Evolutionary conservation across 192 early-diverging fungal species (phyloP), one percentile per base, ranked within the genome.

Genomic region (Mortierella alpina): DNA sequence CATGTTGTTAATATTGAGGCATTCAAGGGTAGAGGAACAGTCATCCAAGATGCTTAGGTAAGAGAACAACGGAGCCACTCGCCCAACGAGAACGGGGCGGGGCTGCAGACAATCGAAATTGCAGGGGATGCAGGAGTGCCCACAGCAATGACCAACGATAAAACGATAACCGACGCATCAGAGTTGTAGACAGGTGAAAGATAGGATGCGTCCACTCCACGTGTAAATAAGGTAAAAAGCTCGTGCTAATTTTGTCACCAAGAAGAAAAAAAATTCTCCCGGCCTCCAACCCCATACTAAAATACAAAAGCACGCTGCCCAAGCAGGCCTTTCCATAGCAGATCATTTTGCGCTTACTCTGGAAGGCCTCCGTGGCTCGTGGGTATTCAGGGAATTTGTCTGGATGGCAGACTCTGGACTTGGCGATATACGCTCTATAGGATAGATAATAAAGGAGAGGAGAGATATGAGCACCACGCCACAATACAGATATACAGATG

Each of bases 301-400:
- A 53, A 72, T 62, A 69, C 40, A 50, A 52, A 60, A 52, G n/a
- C n/a, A 22, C 15, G 23, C 8, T 0, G 31, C 2, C 17, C 49
- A 47, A 22, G n/a, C 12, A 57, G 31, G 31, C 31, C 31, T 31
- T 1, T 31, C 31, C 31, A 31, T 31, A 3, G 31, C 11, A 42
- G 58, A 12, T 6, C 40, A 31, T 11, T 31, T 39, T n/a, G 31
- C n/a, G 52, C 72, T 82, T 83, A 87, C 88, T 73, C 72, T 89
- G 88, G 59, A 89, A 89, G 15, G 86, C 84, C 54, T 86, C 84
- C 4, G 88, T 89, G 15, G 88, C 88, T 55, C 85, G 72, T 63
- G 86, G 85, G 57, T 89, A 86, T 40, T 83, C 83, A 23, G 86
- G 88, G 63, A 88, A 88, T 70, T 87, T 87, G 71, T 89, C 88